Conservation (phyloP, 768 basidiomycete genomes). For the Pleurotus ostreatus region DNA sequence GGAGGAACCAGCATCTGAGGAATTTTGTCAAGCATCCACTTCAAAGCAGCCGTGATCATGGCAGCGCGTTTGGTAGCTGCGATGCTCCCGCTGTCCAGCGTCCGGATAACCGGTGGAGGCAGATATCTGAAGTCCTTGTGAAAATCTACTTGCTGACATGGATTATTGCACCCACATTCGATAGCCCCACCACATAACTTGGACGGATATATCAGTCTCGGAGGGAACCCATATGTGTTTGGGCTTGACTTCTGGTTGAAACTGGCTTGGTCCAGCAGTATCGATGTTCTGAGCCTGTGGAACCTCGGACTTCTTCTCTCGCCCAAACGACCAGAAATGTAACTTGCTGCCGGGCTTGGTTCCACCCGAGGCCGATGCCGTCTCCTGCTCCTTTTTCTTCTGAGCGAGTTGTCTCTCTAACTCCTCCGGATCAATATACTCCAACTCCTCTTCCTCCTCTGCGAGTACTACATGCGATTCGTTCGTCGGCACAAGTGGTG, state of each 20-base stretch:
- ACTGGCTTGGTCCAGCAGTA: slow-evolving; percentile 5
- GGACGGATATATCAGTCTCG: slow-evolving; percentile 64
- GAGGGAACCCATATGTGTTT: slow-evolving; percentile 65
- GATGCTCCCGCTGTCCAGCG: slow-evolving; percentile 58
- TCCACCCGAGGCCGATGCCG: slow-evolving; percentile 8
- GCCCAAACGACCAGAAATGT: slow-evolving; percentile 3
- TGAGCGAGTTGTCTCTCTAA: slow-evolving; percentile 32
- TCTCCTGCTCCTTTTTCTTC: slow-evolving; percentile 4
- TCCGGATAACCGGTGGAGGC: slow-evolving; percentile 68
- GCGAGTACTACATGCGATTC: slow-evolving; percentile 70
- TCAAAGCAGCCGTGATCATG: slow-evolving; percentile 68
- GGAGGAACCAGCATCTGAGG: slow-evolving; percentile 58
- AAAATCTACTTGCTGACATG: neutral
- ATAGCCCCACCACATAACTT: slow-evolving; percentile 82
- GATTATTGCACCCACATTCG: slow-evolving; percentile 35
- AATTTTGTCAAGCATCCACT: slow-evolving; percentile 65
- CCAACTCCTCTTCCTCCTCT: slow-evolving; percentile 42
- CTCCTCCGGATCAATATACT: slow-evolving; percentile 3
- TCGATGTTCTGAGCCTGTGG: neutral
- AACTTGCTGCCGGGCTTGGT: slow-evolving; percentile 11
- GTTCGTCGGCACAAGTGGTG: slow-evolving; percentile 59
- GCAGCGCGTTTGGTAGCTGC: slow-evolving; percentile 73
- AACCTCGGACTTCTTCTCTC: slow-evolving; percentile 10
- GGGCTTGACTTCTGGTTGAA: slow-evolving; percentile 13
- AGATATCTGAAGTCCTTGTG: slow-evolving; percentile 49